Evolutionary conservation across 148 eudicot species (phyloP), one percentile per base, ranked within the genome.

Genomic region (Tetragonia tetragonoides): DNA sequence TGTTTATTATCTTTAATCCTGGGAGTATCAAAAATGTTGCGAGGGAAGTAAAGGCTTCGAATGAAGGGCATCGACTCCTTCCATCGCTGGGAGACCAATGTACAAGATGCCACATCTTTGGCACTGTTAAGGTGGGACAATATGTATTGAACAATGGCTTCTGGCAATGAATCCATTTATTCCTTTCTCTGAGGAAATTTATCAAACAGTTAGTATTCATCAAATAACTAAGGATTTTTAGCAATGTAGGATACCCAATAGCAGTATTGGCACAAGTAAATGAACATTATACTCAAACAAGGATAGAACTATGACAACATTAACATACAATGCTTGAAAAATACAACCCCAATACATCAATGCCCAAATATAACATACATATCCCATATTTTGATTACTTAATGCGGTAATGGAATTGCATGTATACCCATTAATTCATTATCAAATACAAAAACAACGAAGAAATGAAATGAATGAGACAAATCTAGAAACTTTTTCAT

Each of bases 51-150:
- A 24, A 95, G 90, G 87, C 91, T 86, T 73, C 73, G 81, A 3
- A 91, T 80, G 38, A 79, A 95, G 6, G 97, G 94, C 72, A 87
- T 80, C 0, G 95, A 85, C 6, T 90, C 97, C 84, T 95, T 89
- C 94, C 97, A 95, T 76, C 86, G 84, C 83, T 89, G 91, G 39
- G 97, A 91, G 56, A 95, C 97, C 41, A 88, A 89, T 53, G 66
- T 87, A 83, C 90, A 93, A 40, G 85, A 86, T 0, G 90, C 93
- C 81, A 95, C 97, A 78, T 95, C 99, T 74, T 85, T 93, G 74
- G 99, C 97, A 82, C 90, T 88, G 83, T 68, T 86, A 67, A 93
- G 80, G 74, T 84, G 81, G 12, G 97, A 91, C 44, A 95, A 79
- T 72, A 95, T 95, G 85, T 81, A 86, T 38, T 91, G 93, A 77